Conservation (phyloP, 106 monocot species). For the Posidonia australis region DNA sequence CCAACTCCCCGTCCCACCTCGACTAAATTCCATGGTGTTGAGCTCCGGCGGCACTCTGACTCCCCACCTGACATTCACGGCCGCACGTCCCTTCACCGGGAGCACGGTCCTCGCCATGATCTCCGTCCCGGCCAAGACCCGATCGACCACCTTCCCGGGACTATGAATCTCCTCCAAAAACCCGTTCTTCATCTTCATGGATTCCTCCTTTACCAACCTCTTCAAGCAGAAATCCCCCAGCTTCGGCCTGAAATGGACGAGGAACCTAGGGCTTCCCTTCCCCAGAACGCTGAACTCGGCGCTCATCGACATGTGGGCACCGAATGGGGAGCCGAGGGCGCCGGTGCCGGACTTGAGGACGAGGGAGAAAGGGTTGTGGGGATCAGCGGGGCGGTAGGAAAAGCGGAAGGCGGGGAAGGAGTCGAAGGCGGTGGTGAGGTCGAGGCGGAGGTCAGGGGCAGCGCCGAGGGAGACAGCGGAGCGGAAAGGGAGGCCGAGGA, state of each 20-base stretch:
- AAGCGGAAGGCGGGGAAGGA: conserved; percentile 61
- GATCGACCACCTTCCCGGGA: conserved; percentile 7
- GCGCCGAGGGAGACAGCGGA: conserved; percentile 49
- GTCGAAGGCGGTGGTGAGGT: conserved; percentile 70
- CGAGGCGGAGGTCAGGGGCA: conserved; percentile 53
- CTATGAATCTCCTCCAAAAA: conserved; percentile 9
- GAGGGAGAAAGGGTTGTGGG: conserved; percentile 43
- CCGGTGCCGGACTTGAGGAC: conserved; percentile 66
- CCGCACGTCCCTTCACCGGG: conserved; percentile 31
- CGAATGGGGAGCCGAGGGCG: conserved; percentile 46
- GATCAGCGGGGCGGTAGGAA: conserved; percentile 77
- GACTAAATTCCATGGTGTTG: no score
- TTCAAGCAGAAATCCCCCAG: conserved; percentile 59
- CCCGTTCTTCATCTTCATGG: conserved; percentile 11
- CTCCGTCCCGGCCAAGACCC: conserved; percentile 40
- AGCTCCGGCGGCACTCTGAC: no score
- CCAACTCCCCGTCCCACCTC: no score
- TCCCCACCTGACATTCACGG: no score
- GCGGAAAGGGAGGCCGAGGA: conserved; percentile 76
- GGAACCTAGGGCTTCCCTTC: conserved; percentile 46
- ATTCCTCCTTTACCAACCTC: not conserved
- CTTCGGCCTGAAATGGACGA: conserved; percentile 59
- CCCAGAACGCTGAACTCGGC: conserved; percentile 65
- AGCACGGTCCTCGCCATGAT: conserved; percentile 47
- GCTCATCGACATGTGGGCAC: conserved; percentile 56